Percentiles rank a stretch among this genome's conserved stretches.
phyloP scores from a whole-genome alignment of 768 basidiomycete species.

The Podaxis rugospora region DNA sequence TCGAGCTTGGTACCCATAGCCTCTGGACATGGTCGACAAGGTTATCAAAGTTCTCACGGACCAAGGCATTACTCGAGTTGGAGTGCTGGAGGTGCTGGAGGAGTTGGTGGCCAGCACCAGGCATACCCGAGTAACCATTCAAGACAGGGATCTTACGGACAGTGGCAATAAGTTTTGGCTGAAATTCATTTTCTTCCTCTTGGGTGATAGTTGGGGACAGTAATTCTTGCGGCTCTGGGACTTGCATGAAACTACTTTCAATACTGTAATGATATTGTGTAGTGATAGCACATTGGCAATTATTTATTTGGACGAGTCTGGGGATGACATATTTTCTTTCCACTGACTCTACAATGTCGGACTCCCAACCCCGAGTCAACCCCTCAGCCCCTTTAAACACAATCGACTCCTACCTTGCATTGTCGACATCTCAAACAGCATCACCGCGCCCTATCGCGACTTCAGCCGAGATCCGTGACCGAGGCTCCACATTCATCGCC shows the following conservation, averaged over 20 bases:
- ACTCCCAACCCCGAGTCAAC: neutral
- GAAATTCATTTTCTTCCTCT: neutral
- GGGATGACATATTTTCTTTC: constrained; percentile 5
- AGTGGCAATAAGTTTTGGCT: neutral
- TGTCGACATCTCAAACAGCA: constrained; percentile 30
- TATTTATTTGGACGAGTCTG: constrained; percentile 24
- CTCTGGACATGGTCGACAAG: neutral
- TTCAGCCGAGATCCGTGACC: constrained; percentile 75
- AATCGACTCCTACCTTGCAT: constrained; percentile 50
- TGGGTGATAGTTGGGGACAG: constrained; percentile 7
- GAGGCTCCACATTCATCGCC: constrained; percentile 69
- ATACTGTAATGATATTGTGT: neutral
- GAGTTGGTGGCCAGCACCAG: neutral
- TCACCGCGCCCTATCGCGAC: constrained; percentile 43
- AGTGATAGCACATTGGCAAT: neutral
- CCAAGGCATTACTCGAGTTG: neutral
- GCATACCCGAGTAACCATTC: neutral
- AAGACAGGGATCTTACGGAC: neutral
- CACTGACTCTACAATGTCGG: neutral
- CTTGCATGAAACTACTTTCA: too few species aligned
- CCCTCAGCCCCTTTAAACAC: constrained; percentile 15
- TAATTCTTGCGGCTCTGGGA: constrained; percentile 10
- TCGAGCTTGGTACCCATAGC: neutral
- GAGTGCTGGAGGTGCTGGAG: neutral
- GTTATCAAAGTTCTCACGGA: neutral